phyloP scores from a whole-genome alignment of 2,329 filamentous ascomycete species.

The Myriosclerotinia scirpicola region DNA sequence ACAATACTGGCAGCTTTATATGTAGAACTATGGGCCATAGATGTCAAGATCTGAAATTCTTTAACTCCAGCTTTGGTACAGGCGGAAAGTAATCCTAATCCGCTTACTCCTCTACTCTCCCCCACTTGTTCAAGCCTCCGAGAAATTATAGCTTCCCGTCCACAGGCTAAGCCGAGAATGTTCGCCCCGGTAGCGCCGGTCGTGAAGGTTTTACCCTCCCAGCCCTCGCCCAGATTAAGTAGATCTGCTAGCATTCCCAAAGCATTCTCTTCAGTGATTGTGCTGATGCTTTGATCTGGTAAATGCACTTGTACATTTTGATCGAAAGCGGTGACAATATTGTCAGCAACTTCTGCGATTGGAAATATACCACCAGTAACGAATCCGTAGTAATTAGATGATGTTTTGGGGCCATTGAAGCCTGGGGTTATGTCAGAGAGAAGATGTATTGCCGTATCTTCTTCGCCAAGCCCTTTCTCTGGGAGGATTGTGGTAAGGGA shows the following conservation, averaged over 20 bases:
- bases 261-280: conserved; percentile 72
- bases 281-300: conserved; percentile 71
- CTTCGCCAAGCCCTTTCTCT: conserved; percentile 45
- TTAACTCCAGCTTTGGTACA: conserved; percentile 62
- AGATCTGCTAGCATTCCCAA: conserved; percentile 68
- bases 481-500: conserved; percentile 44
- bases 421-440: conserved; percentile 47
- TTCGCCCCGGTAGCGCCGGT: conserved; percentile 70
- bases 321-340: conserved; percentile 76
- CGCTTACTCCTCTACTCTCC: conserved; percentile 55
- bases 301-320: conserved; percentile 85
- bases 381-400: conserved; percentile 73
- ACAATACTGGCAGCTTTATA: conserved; percentile 80
- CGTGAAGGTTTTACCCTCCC: conserved; percentile 77
- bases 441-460: conserved; percentile 46
- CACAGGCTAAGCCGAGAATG: conserved; percentile 65
- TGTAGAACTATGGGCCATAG: conserved; percentile 79
- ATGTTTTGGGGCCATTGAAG: conserved; percentile 40
- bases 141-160: conserved; percentile 64
- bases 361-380: conserved; percentile 81
- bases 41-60: conserved; percentile 75
- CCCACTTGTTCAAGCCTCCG: conserved; percentile 39
- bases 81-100: conserved; percentile 67
- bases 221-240: conserved; percentile 57
- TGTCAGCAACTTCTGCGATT: conserved; percentile 78